Conservation (phyloP, 2,329 filamentous ascomycete genomes). For the Tolypocladium pustulatum region DNA sequence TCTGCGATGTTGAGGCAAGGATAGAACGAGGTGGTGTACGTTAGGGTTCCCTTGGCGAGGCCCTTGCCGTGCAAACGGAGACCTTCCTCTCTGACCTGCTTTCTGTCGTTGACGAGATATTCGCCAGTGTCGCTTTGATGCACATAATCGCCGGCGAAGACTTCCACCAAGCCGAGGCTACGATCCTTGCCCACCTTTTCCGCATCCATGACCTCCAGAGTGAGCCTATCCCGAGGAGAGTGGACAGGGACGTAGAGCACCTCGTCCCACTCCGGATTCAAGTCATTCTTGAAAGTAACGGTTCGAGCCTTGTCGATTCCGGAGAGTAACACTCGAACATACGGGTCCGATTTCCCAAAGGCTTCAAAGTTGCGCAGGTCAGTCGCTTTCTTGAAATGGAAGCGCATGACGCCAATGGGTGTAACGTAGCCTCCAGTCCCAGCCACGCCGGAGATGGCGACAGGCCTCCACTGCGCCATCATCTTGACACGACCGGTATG, state of each 20-base stretch:
- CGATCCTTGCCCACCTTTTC: constrained; percentile 89
- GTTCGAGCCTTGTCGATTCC: constrained; percentile 86
- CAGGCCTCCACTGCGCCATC: constrained; percentile 89
- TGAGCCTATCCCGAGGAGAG: constrained; percentile 69
- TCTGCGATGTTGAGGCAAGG: constrained; percentile 81
- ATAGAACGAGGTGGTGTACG: constrained; percentile 81
- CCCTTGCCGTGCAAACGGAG: constrained; percentile 66
- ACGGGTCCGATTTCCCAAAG: constrained; percentile 94
- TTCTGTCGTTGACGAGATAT: constrained; percentile 69
- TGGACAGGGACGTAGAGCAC: constrained; percentile 90
- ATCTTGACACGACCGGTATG: constrained; percentile 83
- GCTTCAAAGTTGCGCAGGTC: constrained; percentile 88
- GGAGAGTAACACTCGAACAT: constrained; percentile 77
- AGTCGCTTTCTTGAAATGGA: constrained; percentile 78
- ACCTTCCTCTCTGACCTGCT: constrained; percentile 53
- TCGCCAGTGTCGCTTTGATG: constrained; percentile 68
- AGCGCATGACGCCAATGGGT: constrained; percentile 87
- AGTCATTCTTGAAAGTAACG: constrained; percentile 91
- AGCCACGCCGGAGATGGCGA: constrained; percentile 70
- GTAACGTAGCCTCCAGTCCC: constrained; percentile 84
- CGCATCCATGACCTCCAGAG: constrained; percentile 92
- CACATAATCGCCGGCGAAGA: constrained; percentile 70
- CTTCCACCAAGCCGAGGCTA: constrained; percentile 70
- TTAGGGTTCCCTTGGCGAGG: constrained; percentile 66
- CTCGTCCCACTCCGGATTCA: constrained; percentile 93